Evolutionary conservation across 1,284 basidiomycete species (phyloP), one percentile per base, ranked within the genome.

Genomic region (Cryptococcus sp.): DNA sequence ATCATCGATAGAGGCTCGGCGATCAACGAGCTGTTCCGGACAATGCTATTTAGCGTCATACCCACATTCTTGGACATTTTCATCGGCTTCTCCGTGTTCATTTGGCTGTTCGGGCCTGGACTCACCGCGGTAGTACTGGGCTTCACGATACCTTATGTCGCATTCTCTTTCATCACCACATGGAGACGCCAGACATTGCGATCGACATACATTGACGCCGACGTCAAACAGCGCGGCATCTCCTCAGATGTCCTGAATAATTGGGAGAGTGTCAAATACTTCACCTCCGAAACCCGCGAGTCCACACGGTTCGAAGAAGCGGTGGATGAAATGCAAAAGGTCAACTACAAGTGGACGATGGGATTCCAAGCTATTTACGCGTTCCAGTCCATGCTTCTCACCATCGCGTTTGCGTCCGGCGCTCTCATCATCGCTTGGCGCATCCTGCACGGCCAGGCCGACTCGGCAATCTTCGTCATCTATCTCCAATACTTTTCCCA

Each of bases 1-100:
- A 95, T 95, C 19, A 97, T 99, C 70, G 95, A 99, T 76, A 84
- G 94, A n/a, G 96, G 95, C 25, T 98, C 95, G 75, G 95, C 96
- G 20, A 96, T 99, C 67, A 93, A 93, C 0, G 98, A 97, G 77
- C 84, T 99, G 25, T 81, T 99, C 26, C 89, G 91, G 65, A 89
- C 92, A 3, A 86, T 98, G 53, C 83, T 99, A 3, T 99, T 98
- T 77, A 88, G 93, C 34, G 91, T 97, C 49, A 87, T 90, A 0
- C 95, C 95, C 0, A 98, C 95, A 0, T 89, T 94, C 0, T 79
- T 98, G 50, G 95, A 99, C 75, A 97, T 99, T 65, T 84, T 88
- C 16, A 87, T 99, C 81, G 95, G 97, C 34, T 97, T 93, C 79
- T 91, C 91, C 55, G 95, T 99, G 61, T 80, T 99, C 79, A 91